These are phyloP conservation scores for Crotalaria pallida DNA, from an alignment of 306 rosid species.

Conservation along the genomic window DNA sequence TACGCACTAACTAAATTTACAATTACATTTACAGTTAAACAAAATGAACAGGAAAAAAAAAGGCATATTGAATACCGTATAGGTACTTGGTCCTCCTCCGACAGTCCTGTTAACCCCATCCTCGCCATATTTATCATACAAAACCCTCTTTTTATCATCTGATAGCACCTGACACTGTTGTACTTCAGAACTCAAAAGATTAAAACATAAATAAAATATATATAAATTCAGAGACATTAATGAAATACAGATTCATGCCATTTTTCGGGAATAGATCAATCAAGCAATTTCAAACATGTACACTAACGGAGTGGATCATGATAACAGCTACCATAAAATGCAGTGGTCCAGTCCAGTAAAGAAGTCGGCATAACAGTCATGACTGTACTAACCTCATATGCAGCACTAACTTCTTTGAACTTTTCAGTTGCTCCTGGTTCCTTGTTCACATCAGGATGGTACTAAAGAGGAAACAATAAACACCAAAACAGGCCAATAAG, in stretches of 20 bases:
- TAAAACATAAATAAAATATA: slow-evolving; percentile 20
- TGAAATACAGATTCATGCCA: not conserved
- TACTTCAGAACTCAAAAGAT: slow-evolving; percentile 68
- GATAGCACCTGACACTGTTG: slow-evolving; percentile 89
- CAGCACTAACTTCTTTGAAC: slow-evolving; percentile 93
- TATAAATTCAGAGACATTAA: not conserved
- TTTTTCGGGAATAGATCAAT: not conserved
- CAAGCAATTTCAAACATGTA: not conserved
- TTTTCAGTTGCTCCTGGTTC: slow-evolving; percentile 93
- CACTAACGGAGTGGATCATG: not conserved
- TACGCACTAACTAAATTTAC: not conserved
- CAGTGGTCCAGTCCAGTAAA: not conserved
- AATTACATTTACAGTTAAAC: not conserved
- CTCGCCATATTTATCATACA: slow-evolving; percentile 95
- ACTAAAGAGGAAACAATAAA: slow-evolving; percentile 38
- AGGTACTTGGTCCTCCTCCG: slow-evolving; percentile 79
- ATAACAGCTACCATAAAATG: slow-evolving; percentile 1
- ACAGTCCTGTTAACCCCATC: slow-evolving; percentile 86
- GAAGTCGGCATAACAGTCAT: not conserved
- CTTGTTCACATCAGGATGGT: slow-evolving; percentile 97
- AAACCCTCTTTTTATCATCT: slow-evolving; percentile 91
- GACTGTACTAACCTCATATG: slow-evolving; percentile 60
- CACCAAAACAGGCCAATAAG: no score
- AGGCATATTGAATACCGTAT: slow-evolving; percentile 57
- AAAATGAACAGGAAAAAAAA: not conserved